Evolutionary conservation across 2,329 filamentous ascomycete genomes (phyloP).

Genomic region (Aspergillus pseudonomiae): DNA sequence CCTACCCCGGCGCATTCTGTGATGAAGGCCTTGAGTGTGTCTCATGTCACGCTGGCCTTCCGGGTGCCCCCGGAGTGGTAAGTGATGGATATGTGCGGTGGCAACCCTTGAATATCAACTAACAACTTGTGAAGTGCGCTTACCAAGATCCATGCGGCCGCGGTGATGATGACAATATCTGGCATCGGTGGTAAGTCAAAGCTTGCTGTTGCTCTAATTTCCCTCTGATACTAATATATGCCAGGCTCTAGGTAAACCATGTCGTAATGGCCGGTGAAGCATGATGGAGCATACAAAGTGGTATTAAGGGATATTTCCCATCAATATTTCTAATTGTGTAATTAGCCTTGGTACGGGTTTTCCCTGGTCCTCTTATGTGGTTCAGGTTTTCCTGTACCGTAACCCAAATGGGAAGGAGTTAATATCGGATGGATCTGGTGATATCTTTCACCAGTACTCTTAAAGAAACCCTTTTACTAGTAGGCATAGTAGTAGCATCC

Average conservation of each 20-base stretch:
- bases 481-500: not conserved
- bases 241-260: no score
- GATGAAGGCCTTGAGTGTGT: not conserved
- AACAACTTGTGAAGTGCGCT: not conserved
- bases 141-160: not conserved
- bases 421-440: not conserved
- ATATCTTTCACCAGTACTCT: not conserved
- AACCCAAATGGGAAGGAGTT: not conserved
- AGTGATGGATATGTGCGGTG: not conserved
- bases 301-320: not conserved
- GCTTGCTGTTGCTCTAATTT: not conserved
- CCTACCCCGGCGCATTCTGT: not conserved
- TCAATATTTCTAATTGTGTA: not conserved
- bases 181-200: not conserved
- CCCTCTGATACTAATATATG: no score
- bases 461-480: not conserved
- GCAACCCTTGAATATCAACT: not conserved
- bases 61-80: not conserved
- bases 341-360: conserved; percentile 1
- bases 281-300: not conserved
- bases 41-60: not conserved
- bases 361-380: not conserved
- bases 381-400: not conserved
- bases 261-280: no score
- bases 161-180: not conserved